A percentile compares a stretch with the other conserved stretches of the same genome.
These are phyloP conservation scores for Tetragonia tetragonoides DNA, from an alignment of 148 eudicot species.

Conservation along the genomic window DNA sequence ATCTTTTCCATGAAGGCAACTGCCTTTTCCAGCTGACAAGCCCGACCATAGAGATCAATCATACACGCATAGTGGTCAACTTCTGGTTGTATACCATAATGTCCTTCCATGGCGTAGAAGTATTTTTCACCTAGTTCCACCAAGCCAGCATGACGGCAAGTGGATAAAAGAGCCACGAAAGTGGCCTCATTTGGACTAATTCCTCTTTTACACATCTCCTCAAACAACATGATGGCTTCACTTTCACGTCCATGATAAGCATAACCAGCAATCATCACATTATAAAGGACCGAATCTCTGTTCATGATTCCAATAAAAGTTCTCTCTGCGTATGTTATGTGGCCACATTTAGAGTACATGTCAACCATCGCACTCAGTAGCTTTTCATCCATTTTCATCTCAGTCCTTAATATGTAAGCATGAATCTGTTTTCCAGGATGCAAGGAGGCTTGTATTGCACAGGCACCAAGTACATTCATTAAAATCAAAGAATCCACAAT, in stretches of 20 bases:
- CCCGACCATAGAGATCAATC: slow-evolving; percentile 86
- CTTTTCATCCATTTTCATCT: slow-evolving; percentile 48
- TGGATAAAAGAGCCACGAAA: slow-evolving; percentile 73
- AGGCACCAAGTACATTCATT: slow-evolving; percentile 57
- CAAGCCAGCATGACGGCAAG: slow-evolving; percentile 82
- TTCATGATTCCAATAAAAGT: slow-evolving; percentile 32
- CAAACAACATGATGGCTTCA: slow-evolving; percentile 56
- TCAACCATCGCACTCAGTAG: slow-evolving; percentile 58
- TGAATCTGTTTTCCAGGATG: slow-evolving; percentile 77
- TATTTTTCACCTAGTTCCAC: slow-evolving; percentile 71
- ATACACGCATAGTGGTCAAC: slow-evolving; percentile 79
- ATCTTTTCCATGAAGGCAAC: slow-evolving; percentile 46
- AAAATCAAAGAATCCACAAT: slow-evolving; percentile 50
- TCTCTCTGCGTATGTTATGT: slow-evolving; percentile 52
- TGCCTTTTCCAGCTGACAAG: slow-evolving; percentile 61
- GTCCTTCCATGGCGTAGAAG: slow-evolving; percentile 57
- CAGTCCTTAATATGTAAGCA: slow-evolving; percentile 49
- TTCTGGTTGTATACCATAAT: slow-evolving; percentile 56
- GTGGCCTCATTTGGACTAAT: slow-evolving; percentile 67
- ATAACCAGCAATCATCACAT: slow-evolving; percentile 79
- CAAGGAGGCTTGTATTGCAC: slow-evolving; percentile 59
- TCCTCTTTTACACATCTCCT: slow-evolving; percentile 51
- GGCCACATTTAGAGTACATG: slow-evolving; percentile 92
- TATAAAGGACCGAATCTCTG: slow-evolving; percentile 65
- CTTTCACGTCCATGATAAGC: slow-evolving; percentile 73